phyloP scores from a whole-genome alignment of 1,139 yeast genomes.

The Citeromyces siamensis region DNA sequence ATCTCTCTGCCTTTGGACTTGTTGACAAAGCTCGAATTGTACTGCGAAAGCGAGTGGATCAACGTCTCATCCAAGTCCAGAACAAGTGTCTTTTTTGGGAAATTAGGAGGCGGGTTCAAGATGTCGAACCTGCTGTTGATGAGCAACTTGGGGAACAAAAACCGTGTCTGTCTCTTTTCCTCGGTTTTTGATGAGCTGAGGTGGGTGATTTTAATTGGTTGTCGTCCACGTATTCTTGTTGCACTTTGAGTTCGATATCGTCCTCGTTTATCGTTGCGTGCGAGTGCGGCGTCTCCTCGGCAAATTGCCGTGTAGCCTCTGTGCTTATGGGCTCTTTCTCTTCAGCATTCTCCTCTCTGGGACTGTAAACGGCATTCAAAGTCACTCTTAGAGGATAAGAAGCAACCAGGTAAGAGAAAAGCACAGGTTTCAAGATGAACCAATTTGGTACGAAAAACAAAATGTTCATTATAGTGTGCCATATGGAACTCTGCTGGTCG shows the following conservation, averaged over 20 bases:
- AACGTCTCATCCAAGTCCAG: conserved; percentile 89
- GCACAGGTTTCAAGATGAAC: not conserved
- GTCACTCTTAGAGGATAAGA: no score
- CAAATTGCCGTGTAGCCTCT: no score
- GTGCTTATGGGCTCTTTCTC: no score
- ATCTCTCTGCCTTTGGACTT: conserved; percentile 47
- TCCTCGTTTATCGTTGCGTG: conserved; percentile 19
- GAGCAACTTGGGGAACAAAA: conserved; percentile 28
- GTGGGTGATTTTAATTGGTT: conserved; percentile 49
- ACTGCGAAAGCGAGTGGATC: conserved; percentile 78
- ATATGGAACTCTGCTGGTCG: not conserved
- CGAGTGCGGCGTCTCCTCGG: not conserved
- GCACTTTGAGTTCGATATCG: conserved; percentile 26
- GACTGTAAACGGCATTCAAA: no score
- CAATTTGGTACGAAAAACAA: conserved; percentile 5
- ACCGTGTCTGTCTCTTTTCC: conserved; percentile 12
- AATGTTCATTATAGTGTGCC: conserved; percentile 1
- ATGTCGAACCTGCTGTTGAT: conserved; percentile 21
- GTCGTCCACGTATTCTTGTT: conserved; percentile 13
- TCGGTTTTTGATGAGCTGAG: conserved; percentile 8
- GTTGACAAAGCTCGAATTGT: conserved; percentile 28
- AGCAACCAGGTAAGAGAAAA: no score
- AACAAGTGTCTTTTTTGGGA: conserved; percentile 59
- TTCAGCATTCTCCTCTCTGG: no score
- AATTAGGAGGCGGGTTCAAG: conserved; percentile 22